Conservation (phyloP, 805 yeast species). For the Ogataea salicorniae region DNA sequence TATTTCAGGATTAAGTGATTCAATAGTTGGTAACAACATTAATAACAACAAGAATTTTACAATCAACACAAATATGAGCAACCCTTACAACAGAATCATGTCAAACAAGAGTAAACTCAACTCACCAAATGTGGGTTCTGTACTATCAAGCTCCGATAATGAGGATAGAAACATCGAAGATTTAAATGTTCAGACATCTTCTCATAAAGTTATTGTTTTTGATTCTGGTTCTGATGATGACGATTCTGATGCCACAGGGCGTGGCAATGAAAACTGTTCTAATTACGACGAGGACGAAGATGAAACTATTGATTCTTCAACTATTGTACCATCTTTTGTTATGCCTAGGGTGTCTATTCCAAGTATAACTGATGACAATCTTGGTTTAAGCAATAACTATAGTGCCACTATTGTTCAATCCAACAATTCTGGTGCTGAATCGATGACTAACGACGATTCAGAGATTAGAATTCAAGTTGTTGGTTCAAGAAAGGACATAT, state of each 20-base stretch:
- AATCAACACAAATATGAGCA: neutral
- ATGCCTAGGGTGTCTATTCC: slow-evolving; percentile 34
- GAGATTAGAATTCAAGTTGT: slow-evolving; percentile 23
- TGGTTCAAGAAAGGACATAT: slow-evolving; percentile 18
- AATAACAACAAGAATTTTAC: neutral
- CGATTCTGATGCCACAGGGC: slow-evolving; percentile 7
- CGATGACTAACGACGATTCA: neutral
- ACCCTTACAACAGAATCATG: no score
- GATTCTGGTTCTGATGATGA: slow-evolving; percentile 21
- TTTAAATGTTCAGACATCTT: slow-evolving; percentile 4
- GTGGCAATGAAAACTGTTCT: slow-evolving; percentile 1
- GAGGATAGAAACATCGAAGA: slow-evolving; percentile 22
- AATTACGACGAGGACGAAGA: slow-evolving; percentile 18
- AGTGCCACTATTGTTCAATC: neutral
- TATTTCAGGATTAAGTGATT: slow-evolving; percentile 13
- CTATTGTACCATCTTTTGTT: slow-evolving; percentile 31
- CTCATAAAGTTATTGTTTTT: slow-evolving; percentile 20
- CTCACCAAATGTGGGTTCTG: slow-evolving; percentile 25
- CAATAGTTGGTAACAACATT: neutral
- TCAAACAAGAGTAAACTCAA: no score
- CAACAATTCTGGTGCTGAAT: neutral
- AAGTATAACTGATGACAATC: slow-evolving; percentile 6
- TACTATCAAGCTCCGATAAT: slow-evolving; percentile 31
- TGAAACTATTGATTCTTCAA: slow-evolving; percentile 24
- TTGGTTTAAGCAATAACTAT: no score